These are phyloP conservation scores for Parietaria judaica DNA, from an alignment of 306 rosid genomes.

Conservation along the genomic window DNA sequence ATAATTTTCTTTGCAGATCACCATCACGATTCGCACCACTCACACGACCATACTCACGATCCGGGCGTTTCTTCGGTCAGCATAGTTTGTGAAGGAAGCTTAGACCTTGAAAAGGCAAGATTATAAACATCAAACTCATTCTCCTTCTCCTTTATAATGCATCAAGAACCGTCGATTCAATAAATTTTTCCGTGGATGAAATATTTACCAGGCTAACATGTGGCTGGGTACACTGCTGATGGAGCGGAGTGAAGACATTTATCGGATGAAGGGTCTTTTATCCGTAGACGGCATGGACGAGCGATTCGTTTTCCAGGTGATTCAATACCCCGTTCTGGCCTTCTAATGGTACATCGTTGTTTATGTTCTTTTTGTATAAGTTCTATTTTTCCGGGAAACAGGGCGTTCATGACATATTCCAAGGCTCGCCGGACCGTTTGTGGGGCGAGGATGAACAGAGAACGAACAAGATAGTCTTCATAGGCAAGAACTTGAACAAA, in stretches of 20 bases:
- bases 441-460: slow-evolving; percentile 80
- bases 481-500: slow-evolving; percentile 78
- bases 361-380: not conserved
- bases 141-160: not conserved
- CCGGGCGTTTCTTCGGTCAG: slow-evolving; percentile 94
- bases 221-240: slow-evolving; percentile 87
- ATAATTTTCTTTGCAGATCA: slow-evolving; percentile 41
- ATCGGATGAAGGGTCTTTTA: slow-evolving; percentile 90
- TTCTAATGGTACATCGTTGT: not conserved
- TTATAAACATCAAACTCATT: not conserved
- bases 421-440: slow-evolving; percentile 92
- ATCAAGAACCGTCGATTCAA: not conserved
- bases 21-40: slow-evolving; percentile 46
- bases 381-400: slow-evolving; percentile 25
- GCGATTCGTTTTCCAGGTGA: slow-evolving; percentile 96
- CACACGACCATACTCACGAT: slow-evolving; percentile 84
- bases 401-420: slow-evolving; percentile 98
- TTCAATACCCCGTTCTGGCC: slow-evolving; percentile 7
- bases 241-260: slow-evolving; percentile 87
- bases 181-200: slow-evolving; percentile 3
- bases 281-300: slow-evolving; percentile 89
- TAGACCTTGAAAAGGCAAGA: slow-evolving; percentile 92
- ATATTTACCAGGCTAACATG: slow-evolving; percentile 59
- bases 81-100: slow-evolving; percentile 92
- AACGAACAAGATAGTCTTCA: slow-evolving; percentile 81